Evolutionary conservation across 805 yeast genomes (phyloP).

Genomic region (Hanseniaspora osmophila): DNA sequence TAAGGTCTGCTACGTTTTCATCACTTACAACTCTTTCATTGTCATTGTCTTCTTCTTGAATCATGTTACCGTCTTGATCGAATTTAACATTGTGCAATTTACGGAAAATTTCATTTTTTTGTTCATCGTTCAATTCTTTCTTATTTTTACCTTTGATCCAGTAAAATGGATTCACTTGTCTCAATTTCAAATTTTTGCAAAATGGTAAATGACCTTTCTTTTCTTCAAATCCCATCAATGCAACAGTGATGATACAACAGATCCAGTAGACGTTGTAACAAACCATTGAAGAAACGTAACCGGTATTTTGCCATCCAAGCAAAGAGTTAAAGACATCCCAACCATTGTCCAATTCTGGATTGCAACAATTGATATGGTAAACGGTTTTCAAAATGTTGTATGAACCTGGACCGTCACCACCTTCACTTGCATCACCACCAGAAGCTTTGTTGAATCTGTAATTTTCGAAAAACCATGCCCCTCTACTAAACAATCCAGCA

Average conservation of each 20-base stretch:
- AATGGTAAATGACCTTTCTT: constrained; percentile 70
- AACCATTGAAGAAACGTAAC: constrained; percentile 82
- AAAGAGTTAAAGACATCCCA: constrained; percentile 95
- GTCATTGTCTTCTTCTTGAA: background rate
- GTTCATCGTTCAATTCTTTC: constrained; percentile 36
- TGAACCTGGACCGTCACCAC: constrained; percentile 90
- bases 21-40: background rate
- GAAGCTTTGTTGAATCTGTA: constrained; percentile 47
- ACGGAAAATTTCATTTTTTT: constrained; percentile 38
- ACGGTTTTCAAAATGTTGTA: constrained; percentile 65
- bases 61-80: constrained; percentile 22
- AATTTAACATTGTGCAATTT: constrained; percentile 27
- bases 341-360: constrained; percentile 81
- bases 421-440: constrained; percentile 92
- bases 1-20: no score
- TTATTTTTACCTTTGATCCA: constrained; percentile 56
- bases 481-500: constrained; percentile 88
- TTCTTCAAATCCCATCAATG: constrained; percentile 70
- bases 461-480: constrained; percentile 77
- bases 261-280: constrained; percentile 88
- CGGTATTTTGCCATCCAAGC: constrained; percentile 95
- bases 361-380: constrained; percentile 97
- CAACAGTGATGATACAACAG: constrained; percentile 37
- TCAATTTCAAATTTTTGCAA: constrained; percentile 32
- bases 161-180: constrained; percentile 57